Evolutionary conservation across 176 grass and related monocot genomes (phyloP).

Genomic region (Zea luxurians): DNA sequence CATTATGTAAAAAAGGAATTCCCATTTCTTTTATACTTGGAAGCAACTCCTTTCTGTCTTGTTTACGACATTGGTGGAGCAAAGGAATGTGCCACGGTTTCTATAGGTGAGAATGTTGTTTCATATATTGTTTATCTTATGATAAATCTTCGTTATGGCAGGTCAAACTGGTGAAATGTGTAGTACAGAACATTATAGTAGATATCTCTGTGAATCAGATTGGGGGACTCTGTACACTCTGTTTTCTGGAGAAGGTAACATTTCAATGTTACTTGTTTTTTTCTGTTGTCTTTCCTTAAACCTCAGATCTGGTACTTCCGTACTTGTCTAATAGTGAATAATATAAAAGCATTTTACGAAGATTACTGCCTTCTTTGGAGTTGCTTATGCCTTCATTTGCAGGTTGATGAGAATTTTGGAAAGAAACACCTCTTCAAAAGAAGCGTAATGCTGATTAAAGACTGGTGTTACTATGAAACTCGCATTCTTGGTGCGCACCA

Average conservation of each 20-base stretch:
- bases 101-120: background rate
- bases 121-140: constrained; percentile 14
- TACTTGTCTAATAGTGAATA: constrained; percentile 1
- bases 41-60: background rate
- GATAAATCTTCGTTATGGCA: constrained; percentile 43
- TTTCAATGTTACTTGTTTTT: background rate
- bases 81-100: constrained; percentile 16
- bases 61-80: constrained; percentile 6
- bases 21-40: background rate
- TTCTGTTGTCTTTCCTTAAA: constrained; percentile 14
- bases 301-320: background rate
- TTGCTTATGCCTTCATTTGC: constrained; percentile 26
- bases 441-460: constrained; percentile 93
- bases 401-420: constrained; percentile 77
- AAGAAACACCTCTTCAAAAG: constrained; percentile 79
- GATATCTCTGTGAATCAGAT: constrained; percentile 98
- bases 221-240: constrained; percentile 79
- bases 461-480: constrained; percentile 96
- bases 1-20: constrained; percentile 3
- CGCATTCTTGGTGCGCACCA: constrained; percentile 96
- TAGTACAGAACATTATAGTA: constrained; percentile 83
- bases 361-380: constrained; percentile 8
- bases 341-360: background rate
- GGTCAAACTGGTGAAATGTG: constrained; percentile 91
- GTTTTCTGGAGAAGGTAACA: constrained; percentile 89